Conservation (phyloP, 495 filamentous ascomycete genomes). For the Trichodelitschia bisporula region DNA sequence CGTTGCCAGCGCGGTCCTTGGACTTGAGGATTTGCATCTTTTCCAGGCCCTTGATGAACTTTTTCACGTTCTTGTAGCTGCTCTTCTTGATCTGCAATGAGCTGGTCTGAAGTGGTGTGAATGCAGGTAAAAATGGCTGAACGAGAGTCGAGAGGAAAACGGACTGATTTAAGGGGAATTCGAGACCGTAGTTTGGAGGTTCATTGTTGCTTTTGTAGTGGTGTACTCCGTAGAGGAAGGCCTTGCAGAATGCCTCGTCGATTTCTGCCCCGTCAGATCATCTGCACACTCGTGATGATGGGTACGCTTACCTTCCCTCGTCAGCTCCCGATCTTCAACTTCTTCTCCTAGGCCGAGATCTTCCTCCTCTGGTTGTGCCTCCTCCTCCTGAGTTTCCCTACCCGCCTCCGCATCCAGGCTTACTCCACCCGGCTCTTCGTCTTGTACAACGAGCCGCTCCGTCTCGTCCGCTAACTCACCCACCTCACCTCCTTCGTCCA, state of each 20-base stretch:
- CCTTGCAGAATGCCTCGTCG: slow-evolving; percentile 41
- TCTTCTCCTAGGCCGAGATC: slow-evolving; percentile 13
- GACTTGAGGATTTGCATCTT: slow-evolving; percentile 35
- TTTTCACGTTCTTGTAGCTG: slow-evolving; percentile 49
- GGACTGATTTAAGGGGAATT: slow-evolving; percentile 39
- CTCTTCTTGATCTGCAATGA: slow-evolving; percentile 50
- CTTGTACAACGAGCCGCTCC: slow-evolving; percentile 12
- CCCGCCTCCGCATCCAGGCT: slow-evolving; percentile 9
- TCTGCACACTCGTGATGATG: too few relatives aligned
- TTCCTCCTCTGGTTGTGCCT: slow-evolving; percentile 8
- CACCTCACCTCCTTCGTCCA: too few relatives aligned
- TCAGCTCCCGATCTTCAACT: slow-evolving; percentile 23
- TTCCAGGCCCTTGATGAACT: slow-evolving; percentile 48
- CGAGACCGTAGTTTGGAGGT: slow-evolving; percentile 25
- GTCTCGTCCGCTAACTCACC: slow-evolving; percentile 8
- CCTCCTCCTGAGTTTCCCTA: slow-evolving; percentile 7
- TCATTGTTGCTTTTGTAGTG: slow-evolving; percentile 23
- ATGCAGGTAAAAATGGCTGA: slow-evolving; percentile 41
- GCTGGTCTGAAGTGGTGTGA: slow-evolving; percentile 25
- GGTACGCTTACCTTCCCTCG: slow-evolving; percentile 26
- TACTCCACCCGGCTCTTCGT: slow-evolving; percentile 21
- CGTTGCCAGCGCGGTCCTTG: slow-evolving; percentile 41
- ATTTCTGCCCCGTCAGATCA: slow-evolving; percentile 25
- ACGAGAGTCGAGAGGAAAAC: slow-evolving; percentile 39
- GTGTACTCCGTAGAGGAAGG: slow-evolving; percentile 39